Base-by-base conservation (phyloP, 441 rosid species). In the Gossypium lobatum region DNA sequence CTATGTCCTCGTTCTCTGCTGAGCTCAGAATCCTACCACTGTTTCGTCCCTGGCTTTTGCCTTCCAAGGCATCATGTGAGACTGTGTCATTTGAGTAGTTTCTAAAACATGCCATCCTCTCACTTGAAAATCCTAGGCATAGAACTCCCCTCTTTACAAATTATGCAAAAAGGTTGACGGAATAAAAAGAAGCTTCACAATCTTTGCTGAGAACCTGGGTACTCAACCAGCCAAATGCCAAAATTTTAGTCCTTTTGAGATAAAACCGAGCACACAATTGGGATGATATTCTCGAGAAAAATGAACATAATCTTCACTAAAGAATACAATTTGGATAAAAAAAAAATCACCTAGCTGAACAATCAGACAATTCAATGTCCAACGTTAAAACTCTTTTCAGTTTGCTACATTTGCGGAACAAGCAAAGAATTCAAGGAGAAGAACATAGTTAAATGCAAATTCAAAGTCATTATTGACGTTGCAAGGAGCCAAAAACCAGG, bases 51-150 rank as follows among this genome's bases (percentile, higher is more conserved):
- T 80, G 86, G 64, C 81, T 80, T 76, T 89, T 91, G 68, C 88
- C 99, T 64, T 91, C 97, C 46, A 84, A 63, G 58, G 76, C 80
- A 71, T 87, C 81, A 23, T 78, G 91, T 39, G 98, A 86, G 10
- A 85, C 83, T 17, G 86, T 77, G 52, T 88, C 93, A 74, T 80
- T 85, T 0, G 89, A 75, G 77, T 86, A 92, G 81, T 92, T 87
- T 85, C 97, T 89, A 75, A 88, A 89, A 80, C 87, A 92, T n/a
- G 99, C 96, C 99, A 96, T 96, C 79, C 81, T 79, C 79, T 84
- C 79, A 80, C 87, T 85, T 84, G 81, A 85, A 89, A 80, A 71
- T 72, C 72, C 50, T 58, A 70, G 4, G 66, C 7, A 65, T 45
- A 34, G 20, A 72, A 28, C 60, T 65, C 54, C 73, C 28, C 55